A percentile compares a stretch with the other conserved stretches of the same genome.
Evolutionary conservation across 768 basidiomycete species (phyloP).

Genomic region (Lactifluus hygrophoroides): DNA sequence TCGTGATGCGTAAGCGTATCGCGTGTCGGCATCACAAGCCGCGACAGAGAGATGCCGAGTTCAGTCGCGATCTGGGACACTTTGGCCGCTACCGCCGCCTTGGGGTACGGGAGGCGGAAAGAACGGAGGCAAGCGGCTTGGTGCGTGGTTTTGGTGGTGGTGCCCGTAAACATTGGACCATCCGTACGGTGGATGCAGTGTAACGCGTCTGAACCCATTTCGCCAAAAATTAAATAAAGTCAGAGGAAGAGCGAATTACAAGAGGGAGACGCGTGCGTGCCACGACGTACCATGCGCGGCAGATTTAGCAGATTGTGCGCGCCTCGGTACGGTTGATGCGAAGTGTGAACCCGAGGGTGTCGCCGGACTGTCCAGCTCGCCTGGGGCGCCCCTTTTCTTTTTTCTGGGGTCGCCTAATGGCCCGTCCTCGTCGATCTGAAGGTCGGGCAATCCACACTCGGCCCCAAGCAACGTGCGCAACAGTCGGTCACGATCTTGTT

Average conservation of each 20-base stretch:
- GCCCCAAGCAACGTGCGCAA: constrained; percentile 77
- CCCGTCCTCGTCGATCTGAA: constrained; percentile 58
- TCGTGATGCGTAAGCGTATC: constrained; percentile 72
- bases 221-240: neutral
- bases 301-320: constrained; percentile 44
- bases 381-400: constrained; percentile 41
- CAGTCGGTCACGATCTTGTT: constrained; percentile 81
- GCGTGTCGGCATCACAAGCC: constrained; percentile 91
- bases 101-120: constrained; percentile 75
- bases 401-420: constrained; percentile 41
- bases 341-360: constrained; percentile 33
- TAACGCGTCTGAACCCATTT: constrained; percentile 40
- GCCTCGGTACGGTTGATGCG: constrained; percentile 5
- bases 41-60: constrained; percentile 59
- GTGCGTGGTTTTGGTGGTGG: constrained; percentile 69
- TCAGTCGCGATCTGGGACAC: constrained; percentile 71
- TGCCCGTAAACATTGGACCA: constrained; percentile 36
- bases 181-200: constrained; percentile 73
- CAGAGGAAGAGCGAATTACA: constrained; percentile 6
- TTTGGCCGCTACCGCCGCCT: constrained; percentile 63
- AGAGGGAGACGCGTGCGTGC: neutral
- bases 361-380: constrained; percentile 38
- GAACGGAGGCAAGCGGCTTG: constrained; percentile 79
- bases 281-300: constrained; percentile 45
- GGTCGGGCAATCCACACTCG: constrained; percentile 76